A percentile compares a stretch with the other conserved stretches of the same genome.
These are phyloP conservation scores for Daldinia sp. DNA, from an alignment of 2,329 filamentous ascomycete genomes.

Conservation along the genomic window DNA sequence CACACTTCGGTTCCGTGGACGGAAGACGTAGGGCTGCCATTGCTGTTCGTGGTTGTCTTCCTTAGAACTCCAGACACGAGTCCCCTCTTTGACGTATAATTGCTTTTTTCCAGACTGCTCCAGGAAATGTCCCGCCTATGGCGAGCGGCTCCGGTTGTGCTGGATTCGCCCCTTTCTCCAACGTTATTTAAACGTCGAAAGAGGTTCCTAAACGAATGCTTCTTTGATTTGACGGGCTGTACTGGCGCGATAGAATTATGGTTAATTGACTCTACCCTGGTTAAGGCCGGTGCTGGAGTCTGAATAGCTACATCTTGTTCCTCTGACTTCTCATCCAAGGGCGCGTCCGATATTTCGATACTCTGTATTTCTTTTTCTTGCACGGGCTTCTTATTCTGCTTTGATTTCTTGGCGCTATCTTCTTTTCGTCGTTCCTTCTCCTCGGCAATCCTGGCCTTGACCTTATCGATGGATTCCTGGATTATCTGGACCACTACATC, in stretches of 20 bases:
- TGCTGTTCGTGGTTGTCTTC: slow-evolving; percentile 36
- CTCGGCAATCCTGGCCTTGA: slow-evolving; percentile 56
- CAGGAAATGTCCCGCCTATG: slow-evolving; percentile 31
- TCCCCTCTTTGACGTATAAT: slow-evolving; percentile 41
- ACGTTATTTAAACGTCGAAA: slow-evolving; percentile 53
- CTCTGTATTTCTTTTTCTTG: slow-evolving; percentile 19
- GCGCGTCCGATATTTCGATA: slow-evolving; percentile 8
- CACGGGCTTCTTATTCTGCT: slow-evolving; percentile 23
- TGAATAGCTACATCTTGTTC: slow-evolving; percentile 2
- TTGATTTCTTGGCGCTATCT: slow-evolving; percentile 45
- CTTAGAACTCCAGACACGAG: slow-evolving; percentile 42
- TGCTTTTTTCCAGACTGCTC: slow-evolving; percentile 32
- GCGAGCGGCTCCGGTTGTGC: slow-evolving; percentile 49
- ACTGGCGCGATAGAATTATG: slow-evolving; percentile 32
- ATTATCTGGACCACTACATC: slow-evolving; percentile 59
- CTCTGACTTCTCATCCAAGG: slow-evolving; percentile 12
- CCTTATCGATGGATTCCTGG: slow-evolving; percentile 59
- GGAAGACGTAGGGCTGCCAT: slow-evolving; percentile 25
- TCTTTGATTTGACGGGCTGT: slow-evolving; percentile 49
- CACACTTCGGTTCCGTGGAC: slow-evolving; percentile 43
- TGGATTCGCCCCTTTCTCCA: slow-evolving; percentile 57
- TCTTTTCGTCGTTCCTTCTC: slow-evolving; percentile 51
- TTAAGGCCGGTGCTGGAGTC: neutral
- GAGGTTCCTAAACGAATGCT: slow-evolving; percentile 53
- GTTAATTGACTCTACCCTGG: neutral